Base-by-base conservation (phyloP, 305 asterid genomes). In the Nicotiana rustica region DNA sequence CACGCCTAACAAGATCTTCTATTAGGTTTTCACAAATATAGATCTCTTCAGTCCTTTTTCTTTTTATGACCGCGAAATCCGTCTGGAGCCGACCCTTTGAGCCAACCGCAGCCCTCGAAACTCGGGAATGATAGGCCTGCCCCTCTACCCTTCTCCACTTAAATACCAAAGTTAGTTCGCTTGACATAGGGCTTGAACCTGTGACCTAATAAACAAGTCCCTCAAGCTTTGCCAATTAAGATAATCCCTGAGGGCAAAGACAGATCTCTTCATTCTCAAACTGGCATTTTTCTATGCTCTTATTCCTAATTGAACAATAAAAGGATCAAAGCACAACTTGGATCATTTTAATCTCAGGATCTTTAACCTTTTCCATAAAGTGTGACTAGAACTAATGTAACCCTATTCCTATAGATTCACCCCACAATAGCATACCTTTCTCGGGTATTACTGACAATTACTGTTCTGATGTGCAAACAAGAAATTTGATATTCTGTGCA, bases 231-330 rank as follows among this genome's bases (percentile, higher is more conserved):
- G 3, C 49, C 12, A 41, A 41, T 8, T 41, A 3, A 41, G 49
- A 41, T 41, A 7, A 41, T 10, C 49, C 49, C 49, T 2, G 49
- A 41, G 12, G 3, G 12, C 49, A 41, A 41, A 44, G 77, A 71
- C 33, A 38, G 18, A 41, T 18, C 33, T 69, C 77, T 55, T 69
- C 57, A 70, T 70, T 69, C 33, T 18, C 59, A 44, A 70, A 70
- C 21, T 41, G 78, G 59, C 59, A 70, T 44, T 70, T 69, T 19
- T 19, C 78, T 18, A 70, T 70, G 35, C 59, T 44, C 47, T 19
- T 70, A 70, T 41, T 70, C 78, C 33, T 18, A 0, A 5, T 18
- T 56, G 17, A 18, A 70, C 44, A 41, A 21, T 6, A 15, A 6
- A 70, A 41, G 59, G 18, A 70, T 19, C 36, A 18, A 44, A 70